Base-by-base conservation (phyloP, 2,329 filamentous ascomycete genomes). In the Aspergillus melleus region DNA sequence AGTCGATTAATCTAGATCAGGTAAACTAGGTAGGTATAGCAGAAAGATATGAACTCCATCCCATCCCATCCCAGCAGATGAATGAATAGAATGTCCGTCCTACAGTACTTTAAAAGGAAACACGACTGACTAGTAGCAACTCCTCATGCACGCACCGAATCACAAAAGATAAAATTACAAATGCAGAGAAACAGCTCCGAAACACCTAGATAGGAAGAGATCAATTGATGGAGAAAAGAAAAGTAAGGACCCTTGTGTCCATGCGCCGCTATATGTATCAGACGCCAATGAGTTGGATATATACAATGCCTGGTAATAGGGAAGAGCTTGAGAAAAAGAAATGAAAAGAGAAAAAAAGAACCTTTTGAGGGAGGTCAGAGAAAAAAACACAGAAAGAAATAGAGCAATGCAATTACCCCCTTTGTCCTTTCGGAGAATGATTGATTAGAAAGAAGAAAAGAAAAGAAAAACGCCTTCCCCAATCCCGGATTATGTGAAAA, bases 191-290 rank as follows among this genome's bases (percentile, higher is more conserved):
- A 10, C 20, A 47, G 9, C 20, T 6, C 44, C 14, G 16, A 24
- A 47, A 47, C 20, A 22, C 19, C 44, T 47, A 47, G 44, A 47
- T 47, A 30, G 32, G 49, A 51, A 24, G 14, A 22, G 46, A 26
- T 49, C 29, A 42, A 53, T 42, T 42, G 36, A 42, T n/a, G 36
- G 6, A 42, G 14, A 39, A 16, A n/a, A 36, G 19, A 53, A 22
- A 39, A 16, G 8, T 14, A 19, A 20, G n/a, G 22, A 49, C 29
- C 36, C 54, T 44, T 42, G 30, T 60, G 30, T 60, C n/a, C 46
- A 39, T 60, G 50, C 55, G 54, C 55, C 58, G 51, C 36, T 19
- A 44, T 57, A 57, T 57, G 55, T 60, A 57, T 49, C 44, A 57
- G 26, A 60, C 44, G 49, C 44, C 54, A 54, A 50, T 36, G 44